Evolutionary conservation across 2,329 filamentous ascomycete genomes (phyloP), one percentile per base, ranked within the genome.

Genomic region (Sporothrix inflata): DNA sequence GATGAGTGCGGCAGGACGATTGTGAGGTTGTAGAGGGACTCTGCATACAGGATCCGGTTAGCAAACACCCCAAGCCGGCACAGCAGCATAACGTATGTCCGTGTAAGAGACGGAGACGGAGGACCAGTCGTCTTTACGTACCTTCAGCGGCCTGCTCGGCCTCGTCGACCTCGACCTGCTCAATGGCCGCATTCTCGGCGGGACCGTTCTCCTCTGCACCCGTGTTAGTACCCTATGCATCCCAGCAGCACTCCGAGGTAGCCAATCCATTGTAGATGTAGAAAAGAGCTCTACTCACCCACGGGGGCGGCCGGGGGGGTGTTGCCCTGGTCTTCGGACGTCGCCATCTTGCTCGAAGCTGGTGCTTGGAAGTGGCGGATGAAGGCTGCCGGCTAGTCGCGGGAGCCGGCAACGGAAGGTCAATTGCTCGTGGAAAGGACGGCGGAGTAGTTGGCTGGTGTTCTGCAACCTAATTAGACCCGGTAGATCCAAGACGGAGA

Each of bases 1-100:
- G 92, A 89, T 77, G 90, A 88, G 79, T 94, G 91, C 71, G 95
- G 95, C 73, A 98, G 88, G 81, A 92, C 89, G 78, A 98, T 90
- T 74, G 90, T 92, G 78, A 98, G 79, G 73, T 85, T 84, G 77
- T 89, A 85, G 69, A 89, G 82, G 72, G 86, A 86, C 82, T 85
- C 77, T 79, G 61, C 11, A 9, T 8, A 11, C 38, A 11, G 27
- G 7, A 42, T 1, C n/a, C 47, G 60, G 57, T 71, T 57, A 69
- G 65, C 30, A 30, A 51, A 49, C 24, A 8, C 42, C 34, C 55
- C 24, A 51, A 24, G 11, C 21, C 9, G 45, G 7, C 21, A 24
- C 47, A 27, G 34, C 63, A 19, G 42, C 30, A 12, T n/a, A 30
- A 30, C 42, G 24, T 30, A 21, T 16, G 60, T 27, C n/a, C 38